Evolutionary conservation across 495 filamentous ascomycete genomes (phyloP).

Genomic region (Rusavskia elegans): DNA sequence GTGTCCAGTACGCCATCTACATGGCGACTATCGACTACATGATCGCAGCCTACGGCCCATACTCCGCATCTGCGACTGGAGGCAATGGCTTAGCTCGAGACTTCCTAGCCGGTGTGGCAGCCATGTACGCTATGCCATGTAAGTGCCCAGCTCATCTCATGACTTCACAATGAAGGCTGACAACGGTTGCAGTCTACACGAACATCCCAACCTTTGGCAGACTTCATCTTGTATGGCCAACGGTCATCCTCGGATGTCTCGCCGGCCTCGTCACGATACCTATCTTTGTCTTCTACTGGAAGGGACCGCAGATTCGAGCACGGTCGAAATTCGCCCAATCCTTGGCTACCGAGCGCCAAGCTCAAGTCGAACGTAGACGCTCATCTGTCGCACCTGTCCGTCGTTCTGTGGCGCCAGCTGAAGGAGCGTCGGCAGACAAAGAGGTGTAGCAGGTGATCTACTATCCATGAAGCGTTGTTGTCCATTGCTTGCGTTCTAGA

Average conservation of each 20-base stretch:
- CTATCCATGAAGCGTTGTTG: too few species aligned
- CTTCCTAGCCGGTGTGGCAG: constrained; percentile 29
- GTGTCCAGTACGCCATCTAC: constrained; percentile 40
- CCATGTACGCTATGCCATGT: constrained; percentile 23
- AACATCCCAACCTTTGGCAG: constrained; percentile 16
- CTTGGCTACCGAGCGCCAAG: constrained; percentile 2
- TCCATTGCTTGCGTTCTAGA: too few species aligned
- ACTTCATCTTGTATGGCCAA: constrained; percentile 24
- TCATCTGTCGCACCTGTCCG: not conserved
- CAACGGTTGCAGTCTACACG: constrained; percentile 22
- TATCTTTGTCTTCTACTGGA: constrained; percentile 34
- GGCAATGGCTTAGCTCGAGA: constrained; percentile 42
- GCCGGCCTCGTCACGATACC: constrained; percentile 28
- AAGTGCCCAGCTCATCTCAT: not conserved
- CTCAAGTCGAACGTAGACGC: not conserved
- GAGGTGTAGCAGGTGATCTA: too few species aligned
- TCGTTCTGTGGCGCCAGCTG: not conserved
- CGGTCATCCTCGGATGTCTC: constrained; percentile 27
- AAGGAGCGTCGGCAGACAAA: too few species aligned
- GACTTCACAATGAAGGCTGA: not conserved
- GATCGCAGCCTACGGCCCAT: constrained; percentile 65
- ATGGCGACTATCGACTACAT: constrained; percentile 80
- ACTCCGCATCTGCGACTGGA: constrained; percentile 64
- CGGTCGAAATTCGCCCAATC: constrained; percentile 30
- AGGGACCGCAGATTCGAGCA: constrained; percentile 27